Evolutionary conservation across 2,329 filamentous ascomycete genomes (phyloP), one percentile per base, ranked within the genome.

Genomic region (Fusarium guadeloupense): DNA sequence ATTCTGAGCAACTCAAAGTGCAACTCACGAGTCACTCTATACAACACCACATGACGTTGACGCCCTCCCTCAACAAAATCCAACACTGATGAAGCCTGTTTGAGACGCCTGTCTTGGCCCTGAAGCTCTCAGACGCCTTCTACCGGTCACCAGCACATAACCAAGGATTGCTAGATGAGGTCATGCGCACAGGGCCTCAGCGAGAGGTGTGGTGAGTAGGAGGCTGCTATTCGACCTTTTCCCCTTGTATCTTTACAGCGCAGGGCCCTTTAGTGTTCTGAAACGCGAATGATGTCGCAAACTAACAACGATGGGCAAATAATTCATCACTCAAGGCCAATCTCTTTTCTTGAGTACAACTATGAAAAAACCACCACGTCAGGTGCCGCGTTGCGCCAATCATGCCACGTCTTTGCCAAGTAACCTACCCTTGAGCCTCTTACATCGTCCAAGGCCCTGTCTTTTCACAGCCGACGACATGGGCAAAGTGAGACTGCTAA

Each of bases 201-300:
- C 42, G 14, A 47, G 42, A 61, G 44, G 56, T 57, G 58, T 61
- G 41, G 49, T 60, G 37, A 50, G 30, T 30, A 46, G 53, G 56
- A 43, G 56, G 34, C 35, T 64, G 41, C 53, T 25, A 54, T 63
- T 63, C 59, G 59, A 48, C n/a, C n/a, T n/a, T n/a, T n/a, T n/a
- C n/a, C n/a, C n/a, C n/a, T n/a, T n/a, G n/a, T n/a, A n/a, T n/a
- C n/a, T n/a, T n/a, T 50, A 26, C 33, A 57, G 28, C 37, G 17
- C 43, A 39, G 25, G 38, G 20, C 33, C 44, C 33, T 49, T 47
- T 30, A 41, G 31, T 50, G 28, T n/a, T 50, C 64, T 60, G 64
- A 65, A 67, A 69, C 63, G 58, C 28, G 48, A 59, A 62, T 69
- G 45, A 69, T 64, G 52, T 64, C 49, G 46, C 49, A 48, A 49